Conservation (phyloP, 345 rosid species). For the Eucalyptus brandiana region DNA sequence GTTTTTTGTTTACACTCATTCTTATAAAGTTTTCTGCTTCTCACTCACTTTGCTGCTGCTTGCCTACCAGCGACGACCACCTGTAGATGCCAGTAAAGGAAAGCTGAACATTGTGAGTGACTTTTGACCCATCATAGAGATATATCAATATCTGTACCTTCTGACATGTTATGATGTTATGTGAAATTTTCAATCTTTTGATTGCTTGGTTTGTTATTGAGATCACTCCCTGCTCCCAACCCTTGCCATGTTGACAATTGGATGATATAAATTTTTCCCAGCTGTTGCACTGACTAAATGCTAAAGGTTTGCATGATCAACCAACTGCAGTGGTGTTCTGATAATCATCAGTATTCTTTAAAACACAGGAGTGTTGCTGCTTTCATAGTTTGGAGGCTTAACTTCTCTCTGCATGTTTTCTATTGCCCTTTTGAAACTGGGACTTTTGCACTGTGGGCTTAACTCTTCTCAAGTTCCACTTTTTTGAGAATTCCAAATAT, state of each 20-base stretch:
- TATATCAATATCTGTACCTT: background rate
- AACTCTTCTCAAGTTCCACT: background rate
- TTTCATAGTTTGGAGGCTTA: background rate
- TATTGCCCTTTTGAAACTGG: background rate
- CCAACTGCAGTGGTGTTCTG: background rate
- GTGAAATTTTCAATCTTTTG: background rate
- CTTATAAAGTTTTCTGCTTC: background rate
- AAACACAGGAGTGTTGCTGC: background rate
- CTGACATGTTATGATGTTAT: background rate
- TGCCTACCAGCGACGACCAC: conserved; percentile 50
- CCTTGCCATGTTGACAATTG: background rate
- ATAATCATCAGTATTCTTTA: background rate
- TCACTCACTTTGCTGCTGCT: background rate
- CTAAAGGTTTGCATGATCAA: background rate
- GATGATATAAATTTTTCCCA: background rate
- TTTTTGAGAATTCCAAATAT: background rate
- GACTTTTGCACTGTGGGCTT: background rate
- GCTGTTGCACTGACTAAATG: background rate
- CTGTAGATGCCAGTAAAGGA: conserved; percentile 45
- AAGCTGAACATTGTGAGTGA: conserved; percentile 56
- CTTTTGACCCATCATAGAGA: background rate
- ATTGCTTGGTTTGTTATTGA: background rate
- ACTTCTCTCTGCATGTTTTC: background rate
- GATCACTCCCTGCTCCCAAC: background rate
- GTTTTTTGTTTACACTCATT: background rate